Base-by-base conservation (phyloP, 192 early-diverging fungal genomes). In the Chytriomyces hyalinus region DNA sequence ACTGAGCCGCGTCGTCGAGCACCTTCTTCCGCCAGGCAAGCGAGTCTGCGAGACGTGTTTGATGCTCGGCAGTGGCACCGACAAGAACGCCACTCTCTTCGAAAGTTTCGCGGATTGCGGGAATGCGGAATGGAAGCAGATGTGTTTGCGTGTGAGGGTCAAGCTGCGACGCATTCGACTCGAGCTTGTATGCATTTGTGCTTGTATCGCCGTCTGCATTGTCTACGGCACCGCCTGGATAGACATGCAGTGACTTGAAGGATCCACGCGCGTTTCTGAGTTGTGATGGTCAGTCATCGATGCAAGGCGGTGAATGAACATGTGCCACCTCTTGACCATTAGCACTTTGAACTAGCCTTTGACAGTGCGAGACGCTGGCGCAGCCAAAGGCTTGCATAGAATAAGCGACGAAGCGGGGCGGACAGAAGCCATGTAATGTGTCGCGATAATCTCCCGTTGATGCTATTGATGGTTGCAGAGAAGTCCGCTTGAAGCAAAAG, bases 71-170 rank as follows among this genome's bases (percentile, higher is more conserved):
- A 43, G 88, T 78, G 6, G 83, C 73, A n/a, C 83, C 76, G 8
- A 95, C 78, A 17, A 90, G 73, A 24, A 94, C 74, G 0, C 93
- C 93, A 17, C 89, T 89, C 75, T 96, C 95, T 79, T 96, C 95
- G 76, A 89, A 92, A 0, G 95, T 93, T 79, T 95, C 92, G 44
- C 77, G 71, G 28, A 78, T 22, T 7, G 50, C 70, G 20, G 76
- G 60, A 17, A 74, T 28, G 8, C 53, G 63, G 28, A 4, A 26
- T 11, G 63, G 36, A 10, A 24, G 61, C 62, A 60, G 50, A 36
- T 36, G 36, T 4, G 36, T 36, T 1, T 36, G 36, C 2, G 36
- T 36, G 51, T 53, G 7, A 49, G 7, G 20, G 44, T 5, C 8
- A 51, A 43, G 44, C 11, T 47, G 50, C 46, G 47, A 22, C 28